Base-by-base conservation (phyloP, 2,329 filamentous ascomycete genomes). In the Colletotrichum nymphaeae region DNA sequence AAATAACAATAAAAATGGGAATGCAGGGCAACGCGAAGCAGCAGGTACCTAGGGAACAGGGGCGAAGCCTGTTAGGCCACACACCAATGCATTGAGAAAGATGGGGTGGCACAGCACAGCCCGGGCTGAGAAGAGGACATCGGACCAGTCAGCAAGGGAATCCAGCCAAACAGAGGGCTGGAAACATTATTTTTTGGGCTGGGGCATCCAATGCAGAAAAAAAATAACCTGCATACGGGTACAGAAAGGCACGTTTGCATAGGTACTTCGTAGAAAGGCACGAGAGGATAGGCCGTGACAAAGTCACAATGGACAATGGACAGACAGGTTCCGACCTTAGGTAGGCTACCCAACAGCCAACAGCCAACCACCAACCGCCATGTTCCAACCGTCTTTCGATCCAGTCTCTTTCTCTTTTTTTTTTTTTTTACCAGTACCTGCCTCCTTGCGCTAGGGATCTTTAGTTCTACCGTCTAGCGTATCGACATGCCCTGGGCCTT, bases 91-190 rank as follows among this genome's bases (percentile, higher is more conserved):
- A 57, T 66, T 58, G 12, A 42, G 35, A 26, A 56, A 57, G 49
- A 72, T 67, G 63, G 69, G 69, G 67, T 71, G 67, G 67, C 71
- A 73, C 49, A 46, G 59, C 69, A 67, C 63, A 72, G 57, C 64
- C 67, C 46, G 46, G 30, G 53, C 26, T 69, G 58, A 42, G 19
- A n/a, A 28, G 14, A 53, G 46, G 12, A 55, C 42, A 68, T 52
- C 42, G 46, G 65, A 68, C 57, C 56, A 68, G 46, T 69, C 57
- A 69, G 42, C 26, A 37, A 32, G 28, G 22, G 59, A 30, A 49
- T n/a, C 42, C 42, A 49, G 42, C 42, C 42, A 22, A 67, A 62
- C 57, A 26, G 52, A 37, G 53, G 19, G 30, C 62, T 35, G 62
- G 52, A 64, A 64, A 37, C 24, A 55, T 7, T n/a, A 37, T 37